Evolutionary conservation across 31 red algal genomes (phyloP), one percentile per base, ranked within the genome.

Genomic region (Bonnemaisonia californica): DNA sequence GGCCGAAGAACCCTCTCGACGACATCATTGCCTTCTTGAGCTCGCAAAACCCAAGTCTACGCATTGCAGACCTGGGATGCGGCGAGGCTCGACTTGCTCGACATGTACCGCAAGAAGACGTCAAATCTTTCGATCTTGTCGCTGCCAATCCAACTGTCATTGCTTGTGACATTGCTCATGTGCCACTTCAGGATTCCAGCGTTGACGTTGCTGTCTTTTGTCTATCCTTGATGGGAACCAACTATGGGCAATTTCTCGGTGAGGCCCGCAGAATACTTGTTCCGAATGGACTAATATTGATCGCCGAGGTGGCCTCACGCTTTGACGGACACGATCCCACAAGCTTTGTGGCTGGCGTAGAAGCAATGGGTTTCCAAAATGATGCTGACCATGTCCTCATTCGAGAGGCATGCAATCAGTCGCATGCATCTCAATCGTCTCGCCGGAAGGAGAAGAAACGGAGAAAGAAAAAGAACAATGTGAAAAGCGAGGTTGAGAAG

Each of bases 201-300:
- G 90, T 89, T 0, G 97, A 96, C 57, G 86, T 95, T 21, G 97
- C 81, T 31, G 87, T 99, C 8, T 99, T 95, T 66, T 99, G 97
- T 57, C 84, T 99, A 11, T 96, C 93, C 3, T 83, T 99, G 16
- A 99, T 99, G 97, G 93, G 93, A 54, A 95, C 89, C 4, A 92
- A 99, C 76, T 96, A 96, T 51, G 69, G 37, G 13, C 87, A 95
- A 18, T 94, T 94, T 57, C 35, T 99, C 8, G 27, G 16, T 3
- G 97, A 99, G 58, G 97, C 93, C 1, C 55, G 48, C 24, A 80
- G 97, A 18, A 68, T 96, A n/a, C 69, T 99, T 1, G 65, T 54
- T 37, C 57, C 37, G 0, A 62, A 59, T 5, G 95, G 86, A 18
- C 32, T 76, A 23, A 32, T 98, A 39, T 55, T 94, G 16, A 54